phyloP scores from a whole-genome alignment of 805 yeast species.

The Ogataea degrootiae region DNA sequence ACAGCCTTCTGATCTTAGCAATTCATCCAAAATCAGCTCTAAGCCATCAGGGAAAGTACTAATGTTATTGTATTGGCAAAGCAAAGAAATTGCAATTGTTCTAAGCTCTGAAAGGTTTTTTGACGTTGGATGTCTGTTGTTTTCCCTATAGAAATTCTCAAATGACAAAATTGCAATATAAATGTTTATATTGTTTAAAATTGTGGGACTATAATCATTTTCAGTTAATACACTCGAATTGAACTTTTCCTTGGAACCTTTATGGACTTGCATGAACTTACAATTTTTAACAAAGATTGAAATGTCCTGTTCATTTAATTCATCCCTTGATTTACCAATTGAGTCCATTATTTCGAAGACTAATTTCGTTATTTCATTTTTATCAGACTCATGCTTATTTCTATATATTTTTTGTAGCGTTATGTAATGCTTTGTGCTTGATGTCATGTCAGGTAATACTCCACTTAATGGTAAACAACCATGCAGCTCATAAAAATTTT shows the following conservation, averaged over 20 bases:
- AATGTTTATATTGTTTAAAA: conserved; percentile 20
- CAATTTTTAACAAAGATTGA: conserved; percentile 59
- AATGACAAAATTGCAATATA: conserved; percentile 40
- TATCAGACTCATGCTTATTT: conserved; percentile 49
- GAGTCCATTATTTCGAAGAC: conserved; percentile 26
- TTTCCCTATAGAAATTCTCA: conserved; percentile 22
- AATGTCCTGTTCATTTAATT: conserved; percentile 33
- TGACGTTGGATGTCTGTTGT: conserved; percentile 12
- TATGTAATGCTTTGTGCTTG: conserved; percentile 62
- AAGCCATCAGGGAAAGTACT: conserved; percentile 32
- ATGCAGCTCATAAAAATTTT: conserved; percentile 40
- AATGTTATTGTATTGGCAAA: conserved; percentile 19
- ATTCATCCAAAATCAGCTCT: conserved; percentile 36
- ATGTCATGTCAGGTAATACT: conserved; percentile 81
- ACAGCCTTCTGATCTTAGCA: conserved; percentile 35
- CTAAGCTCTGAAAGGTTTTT: conserved; percentile 21
- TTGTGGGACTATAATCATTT: conserved; percentile 6
- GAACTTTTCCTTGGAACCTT: conserved; percentile 35
- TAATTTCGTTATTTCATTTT: conserved; percentile 30
- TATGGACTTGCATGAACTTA: conserved; percentile 43
- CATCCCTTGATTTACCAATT: conserved; percentile 26
- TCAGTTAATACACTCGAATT: conserved; percentile 15
- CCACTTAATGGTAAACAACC: conserved; percentile 66
- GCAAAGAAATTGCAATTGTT: conserved; percentile 21
- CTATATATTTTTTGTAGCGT: conserved; percentile 54